These are phyloP conservation scores for Yamadazyma takamatsuzukensis DNA, from an alignment of 805 yeast genomes.

Conservation along the genomic window DNA sequence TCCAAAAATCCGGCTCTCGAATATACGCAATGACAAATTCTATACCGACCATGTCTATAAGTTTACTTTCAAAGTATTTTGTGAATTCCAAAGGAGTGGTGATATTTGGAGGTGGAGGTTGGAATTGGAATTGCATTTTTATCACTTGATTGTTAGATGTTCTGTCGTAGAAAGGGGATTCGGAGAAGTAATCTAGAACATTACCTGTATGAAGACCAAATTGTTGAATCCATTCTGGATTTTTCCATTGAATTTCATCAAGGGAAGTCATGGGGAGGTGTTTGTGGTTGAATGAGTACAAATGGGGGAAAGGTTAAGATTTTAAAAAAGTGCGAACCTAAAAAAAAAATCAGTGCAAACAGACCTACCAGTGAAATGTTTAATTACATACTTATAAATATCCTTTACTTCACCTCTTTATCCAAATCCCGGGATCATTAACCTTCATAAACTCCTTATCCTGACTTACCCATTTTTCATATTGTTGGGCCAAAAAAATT, in stretches of 20 bases:
- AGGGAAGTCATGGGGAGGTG: too few species aligned
- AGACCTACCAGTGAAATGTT: too few species aligned
- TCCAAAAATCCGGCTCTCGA: conserved; percentile 91
- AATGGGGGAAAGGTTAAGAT: too few species aligned
- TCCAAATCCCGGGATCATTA: too few species aligned
- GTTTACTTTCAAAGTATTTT: conserved; percentile 48
- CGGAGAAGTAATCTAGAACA: conserved; percentile 88
- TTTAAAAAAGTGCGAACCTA: too few species aligned
- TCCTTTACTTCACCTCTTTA: too few species aligned
- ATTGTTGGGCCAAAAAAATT: conserved; percentile 40
- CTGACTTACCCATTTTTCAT: conserved; percentile 37
- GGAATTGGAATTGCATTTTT: conserved; percentile 92
- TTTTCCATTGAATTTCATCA: conserved; percentile 94
- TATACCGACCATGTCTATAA: conserved; percentile 75
- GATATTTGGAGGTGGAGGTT: conserved; percentile 38
- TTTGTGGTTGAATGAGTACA: too few species aligned
- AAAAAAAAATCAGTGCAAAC: too few species aligned
- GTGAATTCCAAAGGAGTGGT: conserved; percentile 25
- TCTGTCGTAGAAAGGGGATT: conserved; percentile 93
- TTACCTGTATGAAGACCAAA: conserved; percentile 84
- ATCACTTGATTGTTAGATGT: conserved; percentile 92
- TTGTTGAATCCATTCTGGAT: conserved; percentile 95
- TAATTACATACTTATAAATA: too few species aligned
- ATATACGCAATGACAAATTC: conserved; percentile 76
- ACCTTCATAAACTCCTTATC: too few species aligned